Evolutionary conservation across 1,284 basidiomycete genomes (phyloP).

Genomic region (Irpex sp.): DNA sequence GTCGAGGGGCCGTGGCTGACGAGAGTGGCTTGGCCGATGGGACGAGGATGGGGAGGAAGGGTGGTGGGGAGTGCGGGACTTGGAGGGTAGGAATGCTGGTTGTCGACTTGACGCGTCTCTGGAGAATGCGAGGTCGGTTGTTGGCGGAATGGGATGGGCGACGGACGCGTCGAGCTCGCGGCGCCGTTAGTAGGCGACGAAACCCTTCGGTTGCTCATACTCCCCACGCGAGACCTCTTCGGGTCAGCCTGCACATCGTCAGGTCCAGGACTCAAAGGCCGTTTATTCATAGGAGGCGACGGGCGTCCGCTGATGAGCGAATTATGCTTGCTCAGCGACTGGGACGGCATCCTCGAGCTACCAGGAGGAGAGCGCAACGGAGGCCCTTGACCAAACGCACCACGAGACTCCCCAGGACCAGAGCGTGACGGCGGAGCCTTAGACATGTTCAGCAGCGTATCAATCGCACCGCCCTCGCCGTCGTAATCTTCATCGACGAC

Average conservation of each 20-base stretch:
- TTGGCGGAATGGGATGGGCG: conserved; percentile 69
- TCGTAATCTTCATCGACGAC: conserved; percentile 81
- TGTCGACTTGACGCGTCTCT: conserved; percentile 44
- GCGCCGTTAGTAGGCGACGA: conserved; percentile 47
- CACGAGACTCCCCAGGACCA: conserved; percentile 18
- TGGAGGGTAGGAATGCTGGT: conserved; percentile 38
- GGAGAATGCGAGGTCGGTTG: conserved; percentile 54
- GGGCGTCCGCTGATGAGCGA: conserved; percentile 20
- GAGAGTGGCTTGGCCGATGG: conserved; percentile 53
- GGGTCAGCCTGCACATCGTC: conserved; percentile 44
- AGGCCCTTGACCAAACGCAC: conserved; percentile 17
- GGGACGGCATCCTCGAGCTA: conserved; percentile 11
- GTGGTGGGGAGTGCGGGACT: conserved; percentile 51
- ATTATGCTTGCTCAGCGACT: conserved; percentile 17
- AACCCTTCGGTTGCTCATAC: conserved; percentile 37
- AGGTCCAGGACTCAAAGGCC: conserved; percentile 58
- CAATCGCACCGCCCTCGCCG: conserved; percentile 44
- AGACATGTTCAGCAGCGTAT: conserved; percentile 57
- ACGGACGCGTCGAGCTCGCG: conserved; percentile 53
- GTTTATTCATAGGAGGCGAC: conserved; percentile 39
- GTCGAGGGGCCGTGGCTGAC: conserved; percentile 18
- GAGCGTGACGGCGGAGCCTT: conserved; percentile 23
- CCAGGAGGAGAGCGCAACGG: conserved; percentile 12
- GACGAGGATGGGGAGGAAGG: conserved; percentile 67
- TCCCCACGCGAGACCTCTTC: conserved; percentile 61